These are phyloP conservation scores for Emergomyces pasteurianus DNA, from an alignment of 2,329 filamentous ascomycete species.

Conservation along the genomic window DNA sequence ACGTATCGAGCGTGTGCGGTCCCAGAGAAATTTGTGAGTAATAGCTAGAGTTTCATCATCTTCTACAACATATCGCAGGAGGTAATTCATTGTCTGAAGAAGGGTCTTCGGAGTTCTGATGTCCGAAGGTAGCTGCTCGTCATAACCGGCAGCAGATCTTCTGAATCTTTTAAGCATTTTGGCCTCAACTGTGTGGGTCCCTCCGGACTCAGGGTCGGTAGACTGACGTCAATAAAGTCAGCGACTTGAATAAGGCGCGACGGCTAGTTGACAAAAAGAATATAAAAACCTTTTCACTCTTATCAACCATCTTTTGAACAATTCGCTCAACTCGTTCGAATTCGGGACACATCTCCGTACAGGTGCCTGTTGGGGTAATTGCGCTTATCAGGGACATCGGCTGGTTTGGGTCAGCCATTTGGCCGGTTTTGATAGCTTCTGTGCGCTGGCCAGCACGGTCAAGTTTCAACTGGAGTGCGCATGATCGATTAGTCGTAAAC, in stretches of 20 bases:
- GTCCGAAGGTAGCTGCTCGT: conserved; percentile 52
- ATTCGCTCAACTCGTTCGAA: conserved; percentile 51
- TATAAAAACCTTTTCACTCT: conserved; percentile 43
- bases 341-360: conserved; percentile 53
- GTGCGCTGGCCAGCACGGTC: conserved; percentile 39
- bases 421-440: conserved; percentile 40
- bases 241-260: not conserved
- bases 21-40: conserved; percentile 55
- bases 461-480: conserved; percentile 34
- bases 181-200: conserved; percentile 21
- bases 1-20: conserved; percentile 51
- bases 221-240: conserved; percentile 17
- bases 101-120: conserved; percentile 45
- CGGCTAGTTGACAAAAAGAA: not conserved
- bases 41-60: conserved; percentile 37
- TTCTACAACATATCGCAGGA: conserved; percentile 39
- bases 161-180: conserved; percentile 54
- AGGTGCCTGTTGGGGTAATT: conserved; percentile 50
- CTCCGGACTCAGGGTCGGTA: conserved; percentile 24
- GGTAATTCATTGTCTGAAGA: conserved; percentile 37
- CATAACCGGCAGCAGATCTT: conserved; percentile 50
- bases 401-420: conserved; percentile 48
- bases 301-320: conserved; percentile 49
- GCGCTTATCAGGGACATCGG: conserved; percentile 48
- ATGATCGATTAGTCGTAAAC: conserved; percentile 5